Evolutionary conservation across 108 stramenopile species (phyloP), one percentile per base, ranked within the genome.

Genomic region (Nannochloropsis gaditana): DNA sequence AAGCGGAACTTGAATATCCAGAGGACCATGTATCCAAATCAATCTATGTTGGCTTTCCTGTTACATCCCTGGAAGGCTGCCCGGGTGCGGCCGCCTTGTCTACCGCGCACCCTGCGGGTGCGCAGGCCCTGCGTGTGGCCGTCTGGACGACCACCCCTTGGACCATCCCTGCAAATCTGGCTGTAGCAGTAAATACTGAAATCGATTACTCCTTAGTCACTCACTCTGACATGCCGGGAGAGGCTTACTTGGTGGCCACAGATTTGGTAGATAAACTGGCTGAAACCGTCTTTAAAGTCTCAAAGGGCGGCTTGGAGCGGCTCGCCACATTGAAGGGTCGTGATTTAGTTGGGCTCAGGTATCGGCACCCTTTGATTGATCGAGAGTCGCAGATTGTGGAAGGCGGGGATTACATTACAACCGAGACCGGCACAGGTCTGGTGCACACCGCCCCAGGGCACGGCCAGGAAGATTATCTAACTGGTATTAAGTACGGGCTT

Each of bases 71-170:
- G 41, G 87, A 90, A 1, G 84, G 31, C 80, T 21, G n/a, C 31
- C 9, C 19, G n/a, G 31, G 21, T 11, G 21, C 31, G 21, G 21
- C 80, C 80, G 21, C 80, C 19, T 21, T 31, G 9, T 43, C 41
- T n/a, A 21, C 47, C 15, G 47, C 45, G 84, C 50, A 21, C 21
- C n/a, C 82, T 11, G 82, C 21, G 3, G 82, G 47, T 2, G 80
- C 42, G 42, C 45, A 21, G 2, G 88, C 85, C 43, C 93, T 97
- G 90, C 94, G 95, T 1, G 96, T 95, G 43, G 96, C 96, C 85
- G 85, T 97, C 89, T 99, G 99, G 99, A 99, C 99, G 50, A 99
- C 99, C 59, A 99, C 99, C 11, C 99, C 99, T 2, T 99, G 99
- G 99, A 99, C 99, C 6, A 87, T 99, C 43, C 99, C 97, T 5